Percentiles rank a stretch among this genome's conserved stretches.
Conservation (phyloP, 495 filamentous ascomycete genomes). For the Penicillium angulare region DNA sequence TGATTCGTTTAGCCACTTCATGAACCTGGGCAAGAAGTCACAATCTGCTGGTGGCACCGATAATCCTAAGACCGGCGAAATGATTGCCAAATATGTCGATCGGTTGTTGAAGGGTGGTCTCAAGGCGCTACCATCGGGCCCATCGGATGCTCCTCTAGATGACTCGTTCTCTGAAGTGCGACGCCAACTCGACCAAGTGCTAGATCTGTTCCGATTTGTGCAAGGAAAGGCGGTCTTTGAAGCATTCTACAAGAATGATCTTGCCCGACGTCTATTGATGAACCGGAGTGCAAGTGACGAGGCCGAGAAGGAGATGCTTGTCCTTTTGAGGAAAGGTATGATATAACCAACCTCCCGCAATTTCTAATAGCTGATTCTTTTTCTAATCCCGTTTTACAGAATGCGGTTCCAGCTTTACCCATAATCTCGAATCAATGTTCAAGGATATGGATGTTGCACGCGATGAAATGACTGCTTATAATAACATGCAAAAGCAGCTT, state of each 20-base stretch:
- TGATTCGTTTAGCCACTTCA: constrained; percentile 82
- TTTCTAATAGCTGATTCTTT: not conserved
- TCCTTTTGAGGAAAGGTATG: constrained; percentile 75
- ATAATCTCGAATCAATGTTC: constrained; percentile 98
- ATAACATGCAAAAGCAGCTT: constrained; percentile 42
- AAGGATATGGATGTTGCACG: constrained; percentile 90
- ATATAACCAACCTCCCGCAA: not conserved
- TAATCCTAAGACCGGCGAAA: constrained; percentile 92
- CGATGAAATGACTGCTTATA: constrained; percentile 82
- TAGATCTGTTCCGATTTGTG: constrained; percentile 95
- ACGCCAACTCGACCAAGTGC: constrained; percentile 81
- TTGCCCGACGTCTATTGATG: constrained; percentile 86
- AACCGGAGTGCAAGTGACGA: constrained; percentile 88
- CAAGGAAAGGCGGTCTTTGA: constrained; percentile 98
- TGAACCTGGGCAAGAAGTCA: constrained; percentile 76
- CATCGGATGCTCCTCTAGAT: constrained; percentile 54
- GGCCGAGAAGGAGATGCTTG: constrained; percentile 92
- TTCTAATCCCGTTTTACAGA: constrained; percentile 46
- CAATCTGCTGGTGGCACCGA: constrained; percentile 67
- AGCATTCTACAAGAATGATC: constrained; percentile 97
- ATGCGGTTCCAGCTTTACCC: constrained; percentile 89
- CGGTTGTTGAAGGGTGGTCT: constrained; percentile 80
- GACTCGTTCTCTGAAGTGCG: constrained; percentile 91
- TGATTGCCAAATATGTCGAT: constrained; percentile 98
- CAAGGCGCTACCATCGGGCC: constrained; percentile 58